Percentiles rank a stretch among this genome's conserved stretches.
Evolutionary conservation across 2,329 filamentous ascomycete species (phyloP).

Genomic region (Lachnellula arida): DNA sequence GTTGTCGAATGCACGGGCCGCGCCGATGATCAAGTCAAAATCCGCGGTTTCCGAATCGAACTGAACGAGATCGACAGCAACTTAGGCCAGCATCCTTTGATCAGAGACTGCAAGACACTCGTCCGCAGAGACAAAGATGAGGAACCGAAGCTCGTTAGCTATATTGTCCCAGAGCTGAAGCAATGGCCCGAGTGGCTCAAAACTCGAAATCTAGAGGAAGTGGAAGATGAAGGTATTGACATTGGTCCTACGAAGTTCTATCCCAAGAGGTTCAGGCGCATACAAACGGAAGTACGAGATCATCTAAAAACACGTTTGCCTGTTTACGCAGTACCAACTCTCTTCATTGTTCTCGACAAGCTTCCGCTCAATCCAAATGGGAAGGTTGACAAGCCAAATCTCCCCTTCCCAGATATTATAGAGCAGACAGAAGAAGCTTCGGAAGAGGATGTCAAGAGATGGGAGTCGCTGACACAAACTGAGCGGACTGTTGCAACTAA

Average conservation of each 20-base stretch:
- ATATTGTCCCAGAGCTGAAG: conserved; percentile 77
- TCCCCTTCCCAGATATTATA: conserved; percentile 75
- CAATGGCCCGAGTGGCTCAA: conserved; percentile 67
- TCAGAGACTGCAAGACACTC: conserved; percentile 82
- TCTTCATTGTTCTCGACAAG: conserved; percentile 67
- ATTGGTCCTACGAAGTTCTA: background rate
- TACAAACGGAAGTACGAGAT: background rate
- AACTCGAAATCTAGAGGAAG: conserved; percentile 14
- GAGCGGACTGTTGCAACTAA: conserved; percentile 14
- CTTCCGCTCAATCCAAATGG: conserved; percentile 82
- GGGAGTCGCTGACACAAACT: conserved; percentile 38
- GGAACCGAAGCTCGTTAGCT: conserved; percentile 82
- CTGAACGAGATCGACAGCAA: conserved; percentile 88
- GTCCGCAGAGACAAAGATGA: conserved; percentile 80
- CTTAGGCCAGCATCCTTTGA: conserved; percentile 65
- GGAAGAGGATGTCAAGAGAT: background rate
- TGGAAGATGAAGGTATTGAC: conserved; percentile 41
- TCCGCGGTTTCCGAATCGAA: conserved; percentile 93
- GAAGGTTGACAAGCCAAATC: conserved; percentile 73
- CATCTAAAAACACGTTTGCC: conserved; percentile 68
- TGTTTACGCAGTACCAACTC: conserved; percentile 68
- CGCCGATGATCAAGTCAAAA: conserved; percentile 88
- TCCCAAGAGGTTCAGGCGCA: background rate
- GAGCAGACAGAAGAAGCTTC: conserved; percentile 49
- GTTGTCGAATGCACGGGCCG: conserved; percentile 76